phyloP scores from a whole-genome alignment of 2,329 filamentous ascomycete species.

The Apiospora marii region DNA sequence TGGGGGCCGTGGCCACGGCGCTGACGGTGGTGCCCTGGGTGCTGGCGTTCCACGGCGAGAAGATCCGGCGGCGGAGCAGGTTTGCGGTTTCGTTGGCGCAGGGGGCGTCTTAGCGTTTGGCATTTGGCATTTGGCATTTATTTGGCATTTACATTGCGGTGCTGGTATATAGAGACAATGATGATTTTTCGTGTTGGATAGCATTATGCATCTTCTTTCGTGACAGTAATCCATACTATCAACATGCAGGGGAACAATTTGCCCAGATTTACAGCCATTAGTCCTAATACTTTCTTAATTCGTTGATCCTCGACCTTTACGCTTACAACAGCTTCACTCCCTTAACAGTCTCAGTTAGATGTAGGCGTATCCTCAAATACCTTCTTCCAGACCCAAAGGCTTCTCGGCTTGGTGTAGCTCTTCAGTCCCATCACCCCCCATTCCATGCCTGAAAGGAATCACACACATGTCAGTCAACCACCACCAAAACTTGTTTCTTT shows the following conservation, averaged over 20 bases:
- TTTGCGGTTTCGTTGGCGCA: slow-evolving; percentile 64
- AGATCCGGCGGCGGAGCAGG: slow-evolving; percentile 77
- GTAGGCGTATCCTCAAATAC: background rate
- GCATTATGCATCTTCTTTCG: no score
- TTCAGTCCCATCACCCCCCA: slow-evolving; percentile 48
- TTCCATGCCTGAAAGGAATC: slow-evolving; percentile 45
- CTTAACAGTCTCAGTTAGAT: background rate
- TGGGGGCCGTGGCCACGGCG: slow-evolving; percentile 74
- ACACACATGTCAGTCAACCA: background rate
- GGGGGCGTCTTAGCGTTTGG: background rate
- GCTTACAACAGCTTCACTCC: background rate
- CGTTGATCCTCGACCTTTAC: background rate
- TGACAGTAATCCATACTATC: no score
- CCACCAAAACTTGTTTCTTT: background rate
- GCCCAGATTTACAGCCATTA: no score
- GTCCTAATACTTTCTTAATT: no score
- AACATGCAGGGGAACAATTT: no score
- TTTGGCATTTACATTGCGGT: background rate
- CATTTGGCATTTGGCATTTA: no score
- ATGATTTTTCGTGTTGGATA: background rate
- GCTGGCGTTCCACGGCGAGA: slow-evolving; percentile 78
- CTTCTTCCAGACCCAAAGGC: slow-evolving; percentile 32
- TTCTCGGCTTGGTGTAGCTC: slow-evolving; percentile 38
- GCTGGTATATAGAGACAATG: background rate
- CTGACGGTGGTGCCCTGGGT: slow-evolving; percentile 89